Evolutionary conservation across 352 stramenopile species (phyloP).

Genomic region (Globisporangium paddicum): DNA sequence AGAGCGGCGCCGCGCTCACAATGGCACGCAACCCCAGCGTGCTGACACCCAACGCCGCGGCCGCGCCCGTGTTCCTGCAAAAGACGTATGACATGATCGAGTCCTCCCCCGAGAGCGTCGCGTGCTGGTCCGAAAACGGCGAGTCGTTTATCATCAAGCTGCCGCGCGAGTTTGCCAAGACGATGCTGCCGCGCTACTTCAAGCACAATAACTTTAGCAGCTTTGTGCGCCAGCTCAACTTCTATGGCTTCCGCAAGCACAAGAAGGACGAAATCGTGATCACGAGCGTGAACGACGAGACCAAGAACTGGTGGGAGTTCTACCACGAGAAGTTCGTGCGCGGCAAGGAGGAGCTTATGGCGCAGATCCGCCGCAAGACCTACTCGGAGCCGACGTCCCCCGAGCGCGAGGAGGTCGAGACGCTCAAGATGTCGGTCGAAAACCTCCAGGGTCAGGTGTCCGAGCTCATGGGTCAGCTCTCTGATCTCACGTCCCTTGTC

Average conservation of each 20-base stretch:
- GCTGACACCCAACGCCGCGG: conserved; percentile 8
- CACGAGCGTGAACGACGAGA: conserved; percentile 63
- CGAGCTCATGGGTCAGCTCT: conserved; percentile 74
- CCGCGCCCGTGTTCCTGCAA: conserved; percentile 83
- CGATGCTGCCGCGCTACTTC: conserved; percentile 91
- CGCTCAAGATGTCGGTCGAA: conserved; percentile 68
- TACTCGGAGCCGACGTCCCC: conserved; percentile 79
- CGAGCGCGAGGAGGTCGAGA: conserved; percentile 75
- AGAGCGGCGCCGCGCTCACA: conserved; percentile 7
- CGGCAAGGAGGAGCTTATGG: conserved; percentile 81
- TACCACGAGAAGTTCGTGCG: conserved; percentile 90
- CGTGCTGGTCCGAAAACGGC: conserved; percentile 76
- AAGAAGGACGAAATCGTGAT: conserved; percentile 90
- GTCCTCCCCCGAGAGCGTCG: conserved; percentile 69
- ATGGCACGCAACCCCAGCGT: conserved; percentile 15
- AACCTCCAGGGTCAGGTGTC: conserved; percentile 69
- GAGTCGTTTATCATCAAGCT: conserved; percentile 91
- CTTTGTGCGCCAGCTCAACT: conserved; percentile 93
- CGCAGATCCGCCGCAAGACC: conserved; percentile 85
- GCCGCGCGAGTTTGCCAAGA: conserved; percentile 88
- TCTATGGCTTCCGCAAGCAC: conserved; percentile 93
- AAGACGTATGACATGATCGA: conserved; percentile 95
- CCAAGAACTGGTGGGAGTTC: conserved; percentile 90
- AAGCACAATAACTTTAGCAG: conserved; percentile 95
- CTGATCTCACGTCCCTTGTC: conserved; percentile 65